These are phyloP conservation scores for Penicillium sp. DNA, from an alignment of 2,329 filamentous ascomycete genomes.

Conservation along the genomic window DNA sequence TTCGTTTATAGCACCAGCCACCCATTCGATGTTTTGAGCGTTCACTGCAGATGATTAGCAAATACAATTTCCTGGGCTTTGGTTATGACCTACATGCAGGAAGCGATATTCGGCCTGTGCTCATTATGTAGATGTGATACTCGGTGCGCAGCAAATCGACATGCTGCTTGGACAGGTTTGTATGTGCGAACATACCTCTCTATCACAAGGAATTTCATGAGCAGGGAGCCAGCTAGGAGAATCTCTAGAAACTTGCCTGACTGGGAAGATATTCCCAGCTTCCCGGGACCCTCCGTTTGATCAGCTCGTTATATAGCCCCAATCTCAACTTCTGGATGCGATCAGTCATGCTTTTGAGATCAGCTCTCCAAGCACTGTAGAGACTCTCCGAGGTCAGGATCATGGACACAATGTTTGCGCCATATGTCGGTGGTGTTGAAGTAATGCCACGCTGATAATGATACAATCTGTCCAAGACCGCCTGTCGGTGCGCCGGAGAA, in stretches of 20 bases:
- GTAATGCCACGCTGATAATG: background rate
- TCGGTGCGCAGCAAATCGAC: background rate
- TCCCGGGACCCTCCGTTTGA: background rate
- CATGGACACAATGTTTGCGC: background rate
- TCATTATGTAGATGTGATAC: background rate
- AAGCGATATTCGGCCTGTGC: background rate
- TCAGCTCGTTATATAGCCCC: background rate
- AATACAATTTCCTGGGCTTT: background rate
- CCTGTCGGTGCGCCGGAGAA: background rate
- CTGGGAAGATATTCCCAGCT: background rate
- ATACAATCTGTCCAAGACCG: background rate
- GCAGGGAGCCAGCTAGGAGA: background rate
- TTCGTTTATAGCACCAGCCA: background rate
- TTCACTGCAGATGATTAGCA: background rate
- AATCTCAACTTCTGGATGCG: background rate
- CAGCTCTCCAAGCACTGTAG: background rate
- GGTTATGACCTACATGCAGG: background rate
- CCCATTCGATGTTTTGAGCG: background rate
- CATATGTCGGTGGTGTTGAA: background rate
- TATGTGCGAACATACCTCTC: background rate
- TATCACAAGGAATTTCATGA: background rate
- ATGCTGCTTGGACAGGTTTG: background rate
- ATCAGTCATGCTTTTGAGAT: background rate
- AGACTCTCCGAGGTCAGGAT: background rate
- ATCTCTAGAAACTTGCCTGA: background rate